Evolutionary conservation across 2,329 filamentous ascomycete genomes (phyloP).

Genomic region (Phialophora chinensis): DNA sequence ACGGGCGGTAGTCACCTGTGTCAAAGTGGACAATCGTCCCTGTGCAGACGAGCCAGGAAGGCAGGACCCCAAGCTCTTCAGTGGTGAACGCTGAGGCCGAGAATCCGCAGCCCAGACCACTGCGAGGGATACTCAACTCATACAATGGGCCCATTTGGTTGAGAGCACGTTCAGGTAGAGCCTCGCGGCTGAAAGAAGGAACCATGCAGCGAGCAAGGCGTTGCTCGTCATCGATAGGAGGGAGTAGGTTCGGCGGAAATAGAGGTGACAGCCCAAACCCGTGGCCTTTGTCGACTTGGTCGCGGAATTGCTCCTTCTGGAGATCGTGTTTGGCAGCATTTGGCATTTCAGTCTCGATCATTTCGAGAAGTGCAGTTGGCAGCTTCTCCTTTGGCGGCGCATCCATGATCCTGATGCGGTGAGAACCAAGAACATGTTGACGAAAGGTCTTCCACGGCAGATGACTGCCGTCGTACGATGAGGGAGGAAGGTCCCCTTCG

Average conservation of each 20-base stretch:
- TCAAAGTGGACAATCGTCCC: slow-evolving; percentile 38
- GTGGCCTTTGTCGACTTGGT: slow-evolving; percentile 33
- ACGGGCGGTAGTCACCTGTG: slow-evolving; percentile 13
- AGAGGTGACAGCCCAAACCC: slow-evolving; percentile 39
- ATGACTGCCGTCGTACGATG: slow-evolving; percentile 35
- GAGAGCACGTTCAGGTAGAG: slow-evolving; percentile 34
- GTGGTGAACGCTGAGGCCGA: slow-evolving; percentile 28
- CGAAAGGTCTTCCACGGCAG: slow-evolving; percentile 37
- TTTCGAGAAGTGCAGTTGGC: slow-evolving; percentile 29
- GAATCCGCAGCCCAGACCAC: slow-evolving; percentile 38
- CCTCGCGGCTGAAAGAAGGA: slow-evolving; percentile 36
- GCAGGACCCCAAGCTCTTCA: slow-evolving; percentile 32
- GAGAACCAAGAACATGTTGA: slow-evolving; percentile 35
- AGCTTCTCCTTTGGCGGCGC: slow-evolving; percentile 28
- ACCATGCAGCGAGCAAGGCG: slow-evolving; percentile 38
- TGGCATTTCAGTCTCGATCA: slow-evolving; percentile 32
- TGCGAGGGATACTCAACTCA: slow-evolving; percentile 36
- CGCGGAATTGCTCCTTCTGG: slow-evolving; percentile 33
- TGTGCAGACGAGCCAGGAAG: slow-evolving; percentile 33
- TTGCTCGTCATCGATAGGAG: slow-evolving; percentile 31
- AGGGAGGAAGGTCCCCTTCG: slow-evolving; percentile 28
- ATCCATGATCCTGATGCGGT: slow-evolving; percentile 37
- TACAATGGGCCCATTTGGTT: slow-evolving; percentile 31
- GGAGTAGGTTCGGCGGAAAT: slow-evolving; percentile 38
- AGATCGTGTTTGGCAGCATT: slow-evolving; percentile 29